These are phyloP conservation scores for Penicillium sp. DNA, from an alignment of 2,329 filamentous ascomycete species.

Conservation along the genomic window DNA sequence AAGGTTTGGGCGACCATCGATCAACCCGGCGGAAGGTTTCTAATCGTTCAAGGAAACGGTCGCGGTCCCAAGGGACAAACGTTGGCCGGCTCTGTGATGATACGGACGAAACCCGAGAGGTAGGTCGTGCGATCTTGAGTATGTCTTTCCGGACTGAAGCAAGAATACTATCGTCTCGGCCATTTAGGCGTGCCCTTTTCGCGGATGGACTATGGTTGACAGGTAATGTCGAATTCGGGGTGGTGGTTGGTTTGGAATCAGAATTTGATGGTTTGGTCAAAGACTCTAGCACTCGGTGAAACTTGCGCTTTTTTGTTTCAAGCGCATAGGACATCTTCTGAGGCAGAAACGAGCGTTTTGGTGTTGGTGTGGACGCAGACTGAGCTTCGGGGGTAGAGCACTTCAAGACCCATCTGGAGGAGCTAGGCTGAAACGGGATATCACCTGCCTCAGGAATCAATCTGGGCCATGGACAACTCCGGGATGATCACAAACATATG, in stretches of 20 bases:
- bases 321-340: slow-evolving; percentile 49
- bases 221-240: slow-evolving; percentile 25
- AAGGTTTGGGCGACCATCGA: slow-evolving; percentile 91
- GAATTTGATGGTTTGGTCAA: slow-evolving; percentile 41
- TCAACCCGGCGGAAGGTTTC: slow-evolving; percentile 90
- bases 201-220: slow-evolving; percentile 36
- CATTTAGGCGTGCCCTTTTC: slow-evolving; percentile 41
- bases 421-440: slow-evolving; percentile 17
- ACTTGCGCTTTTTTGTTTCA: slow-evolving; percentile 54
- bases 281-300: slow-evolving; percentile 52
- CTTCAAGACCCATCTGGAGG: slow-evolving; percentile 11
- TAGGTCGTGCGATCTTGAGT: slow-evolving; percentile 34
- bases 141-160: slow-evolving; percentile 32
- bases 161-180: slow-evolving; percentile 26
- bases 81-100: slow-evolving; percentile 58
- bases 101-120: slow-evolving; percentile 34
- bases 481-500: too few species aligned
- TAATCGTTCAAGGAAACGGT: slow-evolving; percentile 78
- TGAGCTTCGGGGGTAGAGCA: neutral
- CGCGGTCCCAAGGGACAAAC: slow-evolving; percentile 85
- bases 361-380: neutral
- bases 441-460: slow-evolving; percentile 29
- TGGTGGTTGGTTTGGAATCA: slow-evolving; percentile 26
- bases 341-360: neutral
- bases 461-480: neutral